A percentile compares a stretch with the other conserved stretches of the same genome.
phyloP scores from a whole-genome alignment of 2,329 filamentous ascomycete species.

The Colletotrichum sp. region DNA sequence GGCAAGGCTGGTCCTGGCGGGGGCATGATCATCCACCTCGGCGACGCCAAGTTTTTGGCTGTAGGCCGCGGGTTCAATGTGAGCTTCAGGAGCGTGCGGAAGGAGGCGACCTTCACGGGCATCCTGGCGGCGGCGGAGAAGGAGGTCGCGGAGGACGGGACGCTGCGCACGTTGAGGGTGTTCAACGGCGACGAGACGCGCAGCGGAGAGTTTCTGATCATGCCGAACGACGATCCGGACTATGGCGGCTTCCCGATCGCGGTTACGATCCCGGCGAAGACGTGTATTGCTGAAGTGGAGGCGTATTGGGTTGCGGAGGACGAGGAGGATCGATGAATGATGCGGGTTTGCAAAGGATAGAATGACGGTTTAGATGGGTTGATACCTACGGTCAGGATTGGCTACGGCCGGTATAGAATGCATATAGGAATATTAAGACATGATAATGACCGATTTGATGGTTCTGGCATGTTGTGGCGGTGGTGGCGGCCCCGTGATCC shows the following conservation, averaged over 20 bases:
- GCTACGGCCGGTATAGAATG: not conserved
- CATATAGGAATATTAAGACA: not conserved
- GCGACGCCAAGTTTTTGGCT: constrained; percentile 36
- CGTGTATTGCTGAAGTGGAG: constrained; percentile 48
- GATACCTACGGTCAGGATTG: not conserved
- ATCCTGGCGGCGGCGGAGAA: constrained; percentile 41
- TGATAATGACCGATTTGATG: not conserved
- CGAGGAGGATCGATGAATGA: constrained; percentile 23
- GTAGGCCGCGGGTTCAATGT: constrained; percentile 44
- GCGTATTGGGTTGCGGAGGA: constrained; percentile 38
- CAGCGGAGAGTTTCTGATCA: constrained; percentile 52
- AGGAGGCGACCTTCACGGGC: constrained; percentile 39
- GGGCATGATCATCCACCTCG: constrained; percentile 43
- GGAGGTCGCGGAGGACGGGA: constrained; percentile 35
- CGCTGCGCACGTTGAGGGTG: constrained; percentile 34
- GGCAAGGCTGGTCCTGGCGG: constrained; percentile 41
- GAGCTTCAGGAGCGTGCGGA: constrained; percentile 31
- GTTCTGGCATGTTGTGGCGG: not conserved
- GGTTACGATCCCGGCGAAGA: constrained; percentile 57
- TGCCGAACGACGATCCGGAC: constrained; percentile 61
- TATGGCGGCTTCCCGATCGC: constrained; percentile 62
- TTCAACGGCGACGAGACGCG: constrained; percentile 47
- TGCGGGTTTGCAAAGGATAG: not conserved
- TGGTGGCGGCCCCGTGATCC: not conserved
- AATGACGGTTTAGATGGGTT: not conserved